Conservation (phyloP, 2,329 filamentous ascomycete genomes). For the Eutypella sp. region DNA sequence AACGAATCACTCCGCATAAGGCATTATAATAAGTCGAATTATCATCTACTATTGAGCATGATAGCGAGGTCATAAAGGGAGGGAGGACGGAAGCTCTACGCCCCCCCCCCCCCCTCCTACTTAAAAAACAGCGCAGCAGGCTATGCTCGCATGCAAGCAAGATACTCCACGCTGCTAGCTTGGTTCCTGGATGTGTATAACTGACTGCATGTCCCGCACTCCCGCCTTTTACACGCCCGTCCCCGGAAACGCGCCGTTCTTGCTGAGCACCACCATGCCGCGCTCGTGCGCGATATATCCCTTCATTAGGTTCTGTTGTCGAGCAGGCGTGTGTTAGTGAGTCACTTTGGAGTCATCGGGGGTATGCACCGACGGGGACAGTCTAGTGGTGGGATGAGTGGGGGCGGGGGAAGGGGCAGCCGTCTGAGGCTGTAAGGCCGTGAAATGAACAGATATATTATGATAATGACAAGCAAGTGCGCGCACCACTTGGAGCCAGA, state of each 20-base stretch:
- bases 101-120: too few species aligned
- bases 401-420: neutral
- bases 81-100: too few species aligned
- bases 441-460: too few species aligned
- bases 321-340: slow-evolving; percentile 32
- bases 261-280: slow-evolving; percentile 87
- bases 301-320: slow-evolving; percentile 79
- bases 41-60: too few species aligned
- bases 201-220: neutral
- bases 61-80: too few species aligned
- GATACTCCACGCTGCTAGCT: too few species aligned
- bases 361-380: slow-evolving; percentile 16
- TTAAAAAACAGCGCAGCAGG: too few species aligned
- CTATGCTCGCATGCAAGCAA: too few species aligned
- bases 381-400: slow-evolving; percentile 2
- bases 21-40: too few species aligned
- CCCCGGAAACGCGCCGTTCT: slow-evolving; percentile 87
- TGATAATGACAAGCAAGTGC: neutral
- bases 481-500: neutral
- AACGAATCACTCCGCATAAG: too few species aligned
- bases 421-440: slow-evolving; percentile 6
- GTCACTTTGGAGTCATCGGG: slow-evolving; percentile 15
- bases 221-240: slow-evolving; percentile 61
- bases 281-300: slow-evolving; percentile 93
- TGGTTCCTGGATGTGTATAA: neutral